phyloP scores from a whole-genome alignment of 2,329 filamentous ascomycete species.

The Epichloe hybrida region DNA sequence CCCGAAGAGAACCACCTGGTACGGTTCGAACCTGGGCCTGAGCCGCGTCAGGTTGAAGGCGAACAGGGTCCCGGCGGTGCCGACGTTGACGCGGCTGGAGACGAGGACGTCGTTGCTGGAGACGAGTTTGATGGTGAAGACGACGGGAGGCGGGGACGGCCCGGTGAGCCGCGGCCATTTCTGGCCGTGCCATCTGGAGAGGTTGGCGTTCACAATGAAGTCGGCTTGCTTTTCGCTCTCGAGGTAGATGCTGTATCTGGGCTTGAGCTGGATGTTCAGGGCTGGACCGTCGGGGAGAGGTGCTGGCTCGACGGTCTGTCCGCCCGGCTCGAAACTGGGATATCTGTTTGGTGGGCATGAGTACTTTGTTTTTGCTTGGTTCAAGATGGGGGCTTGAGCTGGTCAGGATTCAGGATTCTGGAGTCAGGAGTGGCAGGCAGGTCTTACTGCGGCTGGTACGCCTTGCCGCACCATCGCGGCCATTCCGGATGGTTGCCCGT shows the following conservation, averaged over 20 bases:
- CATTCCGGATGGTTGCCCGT: slow-evolving; percentile 29
- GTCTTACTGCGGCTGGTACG: slow-evolving; percentile 27
- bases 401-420: not conserved
- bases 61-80: slow-evolving; percentile 22
- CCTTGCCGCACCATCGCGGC: slow-evolving; percentile 35
- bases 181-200: slow-evolving; percentile 27
- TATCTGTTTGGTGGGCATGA: slow-evolving; percentile 11
- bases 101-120: slow-evolving; percentile 19
- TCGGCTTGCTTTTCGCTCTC: slow-evolving; percentile 25
- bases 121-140: slow-evolving; percentile 24
- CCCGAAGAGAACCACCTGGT: slow-evolving; percentile 25
- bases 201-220: slow-evolving; percentile 28
- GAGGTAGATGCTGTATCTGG: slow-evolving; percentile 34
- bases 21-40: slow-evolving; percentile 21
- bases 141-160: slow-evolving; percentile 11
- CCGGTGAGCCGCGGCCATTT: slow-evolving; percentile 19
- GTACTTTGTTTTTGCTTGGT: not conserved
- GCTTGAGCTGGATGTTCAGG: slow-evolving; percentile 29
- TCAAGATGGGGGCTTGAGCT: not conserved
- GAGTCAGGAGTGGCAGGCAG: not conserved
- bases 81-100: slow-evolving; percentile 19
- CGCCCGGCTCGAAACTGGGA: slow-evolving; percentile 31
- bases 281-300: slow-evolving; percentile 18
- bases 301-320: slow-evolving; percentile 25
- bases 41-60: slow-evolving; percentile 24